Evolutionary conservation across 495 filamentous ascomycete species (phyloP), one percentile per base, ranked within the genome.

Genomic region (Letharia columbiana): DNA sequence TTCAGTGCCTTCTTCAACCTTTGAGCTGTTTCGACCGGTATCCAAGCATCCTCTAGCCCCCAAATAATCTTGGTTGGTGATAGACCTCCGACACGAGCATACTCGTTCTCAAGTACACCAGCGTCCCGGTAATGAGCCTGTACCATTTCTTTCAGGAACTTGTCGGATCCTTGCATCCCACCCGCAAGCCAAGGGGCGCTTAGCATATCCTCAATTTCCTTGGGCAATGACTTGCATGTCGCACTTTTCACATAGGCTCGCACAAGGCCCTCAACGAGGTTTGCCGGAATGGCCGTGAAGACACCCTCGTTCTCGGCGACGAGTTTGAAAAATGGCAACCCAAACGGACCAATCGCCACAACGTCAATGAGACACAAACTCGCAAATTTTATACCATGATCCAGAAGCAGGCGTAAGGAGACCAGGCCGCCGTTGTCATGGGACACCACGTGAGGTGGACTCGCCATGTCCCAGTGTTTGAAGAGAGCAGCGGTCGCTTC

Each of bases 391-490:
- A 68, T 72, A 20, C 68, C 66, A 50, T 78, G 71, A 0, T 73
- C 28, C 1, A 78, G 54, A 52, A 70, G 42, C 20, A 71, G 71
- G 6, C 75, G 71, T 11, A 77, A 52, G 50, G 66, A 65, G 63
- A 76, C 70, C 62, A 77, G 61, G 7, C 75, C 75, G 12, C 67
- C 76, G 62, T 73, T 66, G 44, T 77, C 76, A 50, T 78, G 76
- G 6, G 75, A 75, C 31, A 78, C 56, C 1, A 78, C 69, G 67
- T 78, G 74, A 10, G 76, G 70, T 35, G 68, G 68, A 12, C 31
- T 57, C 8, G 33, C 20, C 12, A n/a, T 35, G 18, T 61, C 40
- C 76, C 74, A 77, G 41, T 59, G 65, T 6, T 61, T 63, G 58
- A 69, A 75, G 0, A 78, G 71, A 17, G 75, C 75, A 41, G 75